Base-by-base conservation (phyloP, 1,139 yeast genomes). In the Candida gigantensis region DNA sequence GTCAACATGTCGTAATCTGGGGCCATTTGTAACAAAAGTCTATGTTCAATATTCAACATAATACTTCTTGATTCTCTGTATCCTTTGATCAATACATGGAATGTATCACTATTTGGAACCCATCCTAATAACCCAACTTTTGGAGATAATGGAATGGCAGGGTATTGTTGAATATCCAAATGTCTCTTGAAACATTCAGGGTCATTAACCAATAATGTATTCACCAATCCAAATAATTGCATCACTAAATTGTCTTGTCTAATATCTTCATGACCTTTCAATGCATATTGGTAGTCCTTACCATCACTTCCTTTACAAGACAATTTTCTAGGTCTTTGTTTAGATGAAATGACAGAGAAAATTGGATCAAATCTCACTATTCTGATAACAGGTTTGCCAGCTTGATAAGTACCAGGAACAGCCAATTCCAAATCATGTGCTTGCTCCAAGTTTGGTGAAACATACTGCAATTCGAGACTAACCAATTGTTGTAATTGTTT, bases 181-280 rank as follows among this genome's bases (percentile, higher is more conserved):
- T 94, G 98, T 47, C 99, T 77, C 67, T 88, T 90, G 74, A 90
- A 92, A 57, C 97, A 89, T 57, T 92, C 98, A 0, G 97, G 84
- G 59, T 94, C 97, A 52, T 87, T 87, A 2, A 84, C 77, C 49
- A 94, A 72, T 37, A 94, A 68, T 0, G 97, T 90, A 53, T 94
- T 94, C 3, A 92, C 97, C 53, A 94, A 71, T 1, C 97, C 97
- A 62, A 94, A 92, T 51, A 94, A 69, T 60, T 94, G 99, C 98
- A 94, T 94, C 20, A 92, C 99, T 58, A 94, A 73, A 54, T 89
- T 88, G 65, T 94, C 99, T 59, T 94, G 99, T 53, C 99, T 79
- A 41, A 92, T 88, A 72, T 94, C 99, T 62, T 94, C 99, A 56
- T 94, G 98, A 1, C 97, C 98, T 64, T 94, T 94, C 53, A 94